phyloP scores from a whole-genome alignment of 306 rosid genomes.

The Arachis stenosperma region DNA sequence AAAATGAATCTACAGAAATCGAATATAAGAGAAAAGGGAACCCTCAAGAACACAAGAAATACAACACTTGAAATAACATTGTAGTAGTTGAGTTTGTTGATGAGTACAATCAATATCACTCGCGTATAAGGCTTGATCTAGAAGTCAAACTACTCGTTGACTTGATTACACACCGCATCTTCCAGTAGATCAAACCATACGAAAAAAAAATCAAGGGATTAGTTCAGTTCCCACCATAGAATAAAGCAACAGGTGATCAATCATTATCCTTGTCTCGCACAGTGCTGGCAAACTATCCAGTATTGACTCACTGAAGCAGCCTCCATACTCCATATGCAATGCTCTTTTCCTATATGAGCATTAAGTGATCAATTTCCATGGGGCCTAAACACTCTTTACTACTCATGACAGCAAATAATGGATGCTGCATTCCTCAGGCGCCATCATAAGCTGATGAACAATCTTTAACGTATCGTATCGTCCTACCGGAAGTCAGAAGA shows the following conservation, averaged over 20 bases:
- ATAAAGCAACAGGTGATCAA: conserved; percentile 7
- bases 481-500: neutral
- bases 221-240: conserved; percentile 5
- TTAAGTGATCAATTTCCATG: neutral
- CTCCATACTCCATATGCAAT: neutral
- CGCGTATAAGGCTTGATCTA: neutral
- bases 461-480: conserved; percentile 9
- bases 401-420: neutral
- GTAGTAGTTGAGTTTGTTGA: neutral
- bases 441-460: conserved; percentile 10
- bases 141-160: neutral
- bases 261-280: neutral
- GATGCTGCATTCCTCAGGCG: conserved; percentile 9
- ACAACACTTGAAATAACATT: neutral
- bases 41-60: neutral
- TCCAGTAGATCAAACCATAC: neutral
- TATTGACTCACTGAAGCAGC: neutral
- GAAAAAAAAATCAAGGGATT: neutral
- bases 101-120: conserved; percentile 3
- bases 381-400: conserved; percentile 16
- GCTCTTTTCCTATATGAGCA: neutral
- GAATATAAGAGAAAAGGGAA: neutral
- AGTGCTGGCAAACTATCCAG: neutral
- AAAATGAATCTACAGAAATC: neutral
- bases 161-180: conserved; percentile 8